Percentiles rank a stretch among this genome's conserved stretches.
Conservation (phyloP, 23 red algal genomes). For the Gracilaria domingensis region DNA sequence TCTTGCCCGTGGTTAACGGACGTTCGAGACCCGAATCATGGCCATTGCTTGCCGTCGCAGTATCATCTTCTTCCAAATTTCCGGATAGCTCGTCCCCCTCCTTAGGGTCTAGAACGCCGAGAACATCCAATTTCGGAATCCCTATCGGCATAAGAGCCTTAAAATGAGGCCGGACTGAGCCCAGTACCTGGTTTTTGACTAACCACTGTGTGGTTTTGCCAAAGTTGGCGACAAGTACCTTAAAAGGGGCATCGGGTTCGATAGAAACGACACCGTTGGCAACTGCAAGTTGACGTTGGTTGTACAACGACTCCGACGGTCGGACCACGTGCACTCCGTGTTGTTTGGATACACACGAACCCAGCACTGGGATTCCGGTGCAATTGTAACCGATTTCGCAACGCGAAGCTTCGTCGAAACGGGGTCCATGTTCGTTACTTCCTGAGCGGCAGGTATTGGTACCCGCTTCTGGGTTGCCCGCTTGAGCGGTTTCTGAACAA, state of each 20-base stretch:
- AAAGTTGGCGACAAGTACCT: constrained; percentile 39
- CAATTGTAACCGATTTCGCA: background rate
- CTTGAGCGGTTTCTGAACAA: constrained; percentile 6
- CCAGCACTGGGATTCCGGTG: background rate
- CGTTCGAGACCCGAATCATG: background rate
- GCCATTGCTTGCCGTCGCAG: background rate
- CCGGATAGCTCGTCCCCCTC: background rate
- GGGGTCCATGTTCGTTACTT: background rate
- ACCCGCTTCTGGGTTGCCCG: background rate
- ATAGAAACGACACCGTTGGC: constrained; percentile 20
- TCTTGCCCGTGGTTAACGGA: background rate
- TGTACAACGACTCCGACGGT: background rate
- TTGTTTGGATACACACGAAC: background rate
- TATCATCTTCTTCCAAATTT: background rate
- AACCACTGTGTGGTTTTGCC: background rate
- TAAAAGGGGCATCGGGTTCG: background rate
- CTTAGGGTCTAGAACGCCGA: background rate
- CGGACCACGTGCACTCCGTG: constrained; percentile 3
- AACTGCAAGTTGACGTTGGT: background rate
- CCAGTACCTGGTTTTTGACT: constrained; percentile 2
- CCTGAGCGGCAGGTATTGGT: background rate
- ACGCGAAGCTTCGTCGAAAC: background rate
- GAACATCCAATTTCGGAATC: constrained; percentile 1
- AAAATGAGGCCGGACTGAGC: constrained; percentile 1
- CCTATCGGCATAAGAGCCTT: background rate